A percentile compares a stretch with the other conserved stretches of the same genome.
Conservation (phyloP, 179 eudicot species). For the Patellifolia procumbens region DNA sequence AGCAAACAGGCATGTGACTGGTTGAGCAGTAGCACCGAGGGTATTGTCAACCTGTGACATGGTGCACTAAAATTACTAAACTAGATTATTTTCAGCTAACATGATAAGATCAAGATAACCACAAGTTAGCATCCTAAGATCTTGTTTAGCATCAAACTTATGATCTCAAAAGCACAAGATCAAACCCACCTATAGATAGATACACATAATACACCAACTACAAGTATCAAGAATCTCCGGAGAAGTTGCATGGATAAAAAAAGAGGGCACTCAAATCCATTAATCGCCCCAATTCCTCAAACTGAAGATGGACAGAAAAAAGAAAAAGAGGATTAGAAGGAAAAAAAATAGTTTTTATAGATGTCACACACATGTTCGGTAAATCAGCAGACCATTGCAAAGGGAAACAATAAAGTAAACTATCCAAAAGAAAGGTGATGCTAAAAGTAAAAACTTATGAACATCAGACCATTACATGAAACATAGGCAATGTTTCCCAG, state of each 20-base stretch:
- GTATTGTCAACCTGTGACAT: no score
- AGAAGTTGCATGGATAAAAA: no score
- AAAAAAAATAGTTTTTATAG: neutral
- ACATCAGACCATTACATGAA: neutral
- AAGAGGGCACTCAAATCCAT: neutral
- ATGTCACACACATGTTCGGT: neutral
- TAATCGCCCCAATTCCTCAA: neutral
- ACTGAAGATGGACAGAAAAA: neutral
- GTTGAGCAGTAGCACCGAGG: no score
- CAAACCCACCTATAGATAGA: no score
- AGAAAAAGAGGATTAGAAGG: neutral
- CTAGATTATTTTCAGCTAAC: neutral
- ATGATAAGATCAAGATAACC: neutral
- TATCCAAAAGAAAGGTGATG: neutral
- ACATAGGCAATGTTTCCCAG: neutral
- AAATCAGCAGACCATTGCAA: neutral
- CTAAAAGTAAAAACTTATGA: no score
- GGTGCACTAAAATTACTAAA: no score
- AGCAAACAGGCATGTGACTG: no score
- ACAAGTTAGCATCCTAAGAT: neutral
- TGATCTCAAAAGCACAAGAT: no score
- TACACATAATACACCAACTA: no score
- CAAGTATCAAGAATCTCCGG: no score
- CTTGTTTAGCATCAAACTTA: neutral
- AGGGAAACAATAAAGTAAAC: neutral